These are phyloP conservation scores for Xylaria curta DNA, from an alignment of 495 filamentous ascomycete genomes.

Conservation along the genomic window DNA sequence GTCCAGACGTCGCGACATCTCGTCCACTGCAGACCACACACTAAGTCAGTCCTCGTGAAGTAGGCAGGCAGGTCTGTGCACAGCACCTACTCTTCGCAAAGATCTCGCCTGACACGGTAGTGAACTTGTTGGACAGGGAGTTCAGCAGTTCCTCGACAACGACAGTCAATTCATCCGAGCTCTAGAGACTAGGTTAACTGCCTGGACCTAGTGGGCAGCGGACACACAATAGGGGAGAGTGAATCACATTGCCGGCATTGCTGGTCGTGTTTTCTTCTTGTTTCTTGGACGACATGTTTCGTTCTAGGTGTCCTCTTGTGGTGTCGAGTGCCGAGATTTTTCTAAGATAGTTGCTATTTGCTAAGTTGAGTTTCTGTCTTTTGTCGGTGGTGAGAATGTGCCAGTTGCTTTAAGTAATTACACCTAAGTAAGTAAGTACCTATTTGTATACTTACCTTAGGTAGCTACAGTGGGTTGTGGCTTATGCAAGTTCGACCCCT, in stretches of 20 bases:
- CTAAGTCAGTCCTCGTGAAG: constrained; percentile 19
- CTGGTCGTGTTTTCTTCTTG: constrained; percentile 29
- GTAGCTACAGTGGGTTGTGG: neutral
- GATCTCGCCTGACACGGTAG: constrained; percentile 78
- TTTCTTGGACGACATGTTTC: constrained; percentile 20
- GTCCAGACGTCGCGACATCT: constrained; percentile 90
- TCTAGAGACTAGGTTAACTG: constrained; percentile 28
- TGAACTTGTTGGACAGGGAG: constrained; percentile 83
- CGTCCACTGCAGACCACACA: constrained; percentile 71
- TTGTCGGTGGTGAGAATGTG: neutral
- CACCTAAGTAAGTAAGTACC: too few relatives aligned
- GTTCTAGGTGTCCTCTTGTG: neutral
- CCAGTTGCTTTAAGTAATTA: too few relatives aligned
- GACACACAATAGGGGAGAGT: neutral
- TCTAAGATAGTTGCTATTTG: neutral
- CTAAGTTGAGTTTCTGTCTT: neutral
- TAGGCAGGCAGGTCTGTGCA: neutral
- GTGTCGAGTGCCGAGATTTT: neutral
- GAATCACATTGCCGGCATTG: constrained; percentile 43
- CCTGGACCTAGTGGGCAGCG: constrained; percentile 15
- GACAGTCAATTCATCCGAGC: constrained; percentile 65
- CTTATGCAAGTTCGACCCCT: neutral
- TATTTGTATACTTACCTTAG: too few relatives aligned
- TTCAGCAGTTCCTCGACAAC: constrained; percentile 87
- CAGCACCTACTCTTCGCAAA: constrained; percentile 78